These are phyloP conservation scores for Tetragonia tetragonoides DNA, from an alignment of 148 eudicot species.

Conservation along the genomic window DNA sequence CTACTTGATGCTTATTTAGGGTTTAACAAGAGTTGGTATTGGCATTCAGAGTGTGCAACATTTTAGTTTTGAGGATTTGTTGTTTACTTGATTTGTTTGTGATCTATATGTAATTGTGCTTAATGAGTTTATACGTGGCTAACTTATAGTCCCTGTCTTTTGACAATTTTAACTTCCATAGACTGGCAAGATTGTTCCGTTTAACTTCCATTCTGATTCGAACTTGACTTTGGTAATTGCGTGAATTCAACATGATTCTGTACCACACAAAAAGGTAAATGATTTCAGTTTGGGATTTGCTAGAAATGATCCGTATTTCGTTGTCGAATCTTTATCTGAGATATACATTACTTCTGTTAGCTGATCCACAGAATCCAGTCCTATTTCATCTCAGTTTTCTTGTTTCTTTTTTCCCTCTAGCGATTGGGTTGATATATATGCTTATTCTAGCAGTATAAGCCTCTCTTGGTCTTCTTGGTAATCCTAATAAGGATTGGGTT, in stretches of 20 bases:
- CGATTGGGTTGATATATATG: background rate
- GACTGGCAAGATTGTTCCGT: background rate
- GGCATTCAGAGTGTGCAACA: background rate
- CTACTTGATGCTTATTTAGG: background rate
- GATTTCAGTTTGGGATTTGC: background rate
- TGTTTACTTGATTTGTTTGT: background rate
- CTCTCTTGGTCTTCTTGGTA: background rate
- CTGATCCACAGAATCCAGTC: background rate
- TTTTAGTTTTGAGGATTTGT: background rate
- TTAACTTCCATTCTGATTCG: background rate
- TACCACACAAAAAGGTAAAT: background rate
- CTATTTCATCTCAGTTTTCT: background rate
- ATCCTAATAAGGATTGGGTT: background rate
- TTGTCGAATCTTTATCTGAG: background rate
- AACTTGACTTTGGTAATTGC: too few relatives aligned
- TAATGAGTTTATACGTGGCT: too few relatives aligned
- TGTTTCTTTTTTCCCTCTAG: too few relatives aligned
- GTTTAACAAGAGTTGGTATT: too few relatives aligned
- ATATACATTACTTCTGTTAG: background rate
- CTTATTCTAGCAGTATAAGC: background rate
- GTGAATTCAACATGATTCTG: background rate
- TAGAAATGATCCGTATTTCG: background rate
- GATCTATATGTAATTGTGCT: too few relatives aligned
- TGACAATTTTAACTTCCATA: too few relatives aligned
- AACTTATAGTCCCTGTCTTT: too few relatives aligned